Conservation (phyloP, 345 rosid genomes). For the Eucalyptus polyanthemos region DNA sequence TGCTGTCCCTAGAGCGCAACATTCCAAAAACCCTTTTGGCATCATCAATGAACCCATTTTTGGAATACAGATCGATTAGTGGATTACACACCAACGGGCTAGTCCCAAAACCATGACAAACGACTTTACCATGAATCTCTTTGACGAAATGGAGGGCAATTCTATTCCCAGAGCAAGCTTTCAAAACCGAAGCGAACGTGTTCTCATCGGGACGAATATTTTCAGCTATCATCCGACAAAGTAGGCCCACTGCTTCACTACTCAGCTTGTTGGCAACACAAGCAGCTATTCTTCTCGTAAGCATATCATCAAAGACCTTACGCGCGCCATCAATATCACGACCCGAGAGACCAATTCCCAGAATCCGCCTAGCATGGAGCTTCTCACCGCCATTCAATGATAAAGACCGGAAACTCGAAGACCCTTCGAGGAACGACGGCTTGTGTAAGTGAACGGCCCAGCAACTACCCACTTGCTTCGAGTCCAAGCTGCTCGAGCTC, state of each 20-base stretch:
- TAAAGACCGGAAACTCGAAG: neutral
- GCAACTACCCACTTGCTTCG: neutral
- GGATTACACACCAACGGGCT: constrained; percentile 42
- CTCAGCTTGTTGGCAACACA: constrained; percentile 21
- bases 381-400: neutral
- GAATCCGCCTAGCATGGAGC: neutral
- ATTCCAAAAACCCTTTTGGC: constrained; percentile 53
- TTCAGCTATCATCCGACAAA: constrained; percentile 32
- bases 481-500: neutral
- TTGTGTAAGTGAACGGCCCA: neutral
- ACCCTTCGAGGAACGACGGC: neutral
- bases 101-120: constrained; percentile 38
- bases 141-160: constrained; percentile 17
- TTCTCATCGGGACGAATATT: constrained; percentile 24
- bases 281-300: constrained; percentile 29
- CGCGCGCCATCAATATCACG: constrained; percentile 11
- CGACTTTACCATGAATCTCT: constrained; percentile 59
- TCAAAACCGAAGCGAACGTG: constrained; percentile 29
- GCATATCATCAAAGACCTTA: constrained; percentile 64
- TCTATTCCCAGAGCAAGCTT: constrained; percentile 25
- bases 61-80: constrained; percentile 57
- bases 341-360: neutral
- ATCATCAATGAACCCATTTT: constrained; percentile 35
- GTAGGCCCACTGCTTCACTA: constrained; percentile 12
- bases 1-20: constrained; percentile 39